Percentiles rank a stretch among this genome's conserved stretches.
Evolutionary conservation across 805 yeast genomes (phyloP).

Genomic region (Saturnispora silvae): DNA sequence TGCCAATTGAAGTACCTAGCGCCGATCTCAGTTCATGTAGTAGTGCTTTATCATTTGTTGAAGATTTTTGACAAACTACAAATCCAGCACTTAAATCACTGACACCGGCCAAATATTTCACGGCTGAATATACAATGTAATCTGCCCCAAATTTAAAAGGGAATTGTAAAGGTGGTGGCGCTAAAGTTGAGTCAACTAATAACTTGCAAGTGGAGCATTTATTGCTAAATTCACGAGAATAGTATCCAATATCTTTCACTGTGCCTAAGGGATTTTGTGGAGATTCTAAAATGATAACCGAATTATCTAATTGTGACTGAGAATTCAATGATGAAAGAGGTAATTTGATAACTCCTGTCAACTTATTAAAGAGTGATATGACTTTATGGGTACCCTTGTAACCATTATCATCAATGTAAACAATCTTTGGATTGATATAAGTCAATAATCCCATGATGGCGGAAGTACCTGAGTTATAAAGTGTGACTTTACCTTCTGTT

Average conservation of each 20-base stretch:
- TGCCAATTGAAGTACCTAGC: slow-evolving; percentile 43
- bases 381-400: slow-evolving; percentile 46
- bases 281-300: slow-evolving; percentile 40
- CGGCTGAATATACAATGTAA: slow-evolving; percentile 43
- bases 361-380: slow-evolving; percentile 32
- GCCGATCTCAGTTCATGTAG: slow-evolving; percentile 32
- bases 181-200: slow-evolving; percentile 44
- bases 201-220: slow-evolving; percentile 30
- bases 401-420: slow-evolving; percentile 36
- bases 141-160: slow-evolving; percentile 45
- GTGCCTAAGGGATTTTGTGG: slow-evolving; percentile 46
- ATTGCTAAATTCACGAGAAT: slow-evolving; percentile 36
- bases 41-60: slow-evolving; percentile 25
- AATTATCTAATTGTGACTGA: slow-evolving; percentile 27
- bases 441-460: slow-evolving; percentile 43
- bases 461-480: slow-evolving; percentile 40
- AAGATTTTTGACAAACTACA: slow-evolving; percentile 32
- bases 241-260: slow-evolving; percentile 31
- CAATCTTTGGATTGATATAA: slow-evolving; percentile 33
- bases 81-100: slow-evolving; percentile 45
- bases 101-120: slow-evolving; percentile 47
- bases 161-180: slow-evolving; percentile 46
- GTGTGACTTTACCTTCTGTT: slow-evolving; percentile 35
- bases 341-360: slow-evolving; percentile 30
- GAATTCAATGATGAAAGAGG: slow-evolving; percentile 25